Conservation (phyloP, 176 grass and related monocot genomes). For the Carex scoparia region DNA sequence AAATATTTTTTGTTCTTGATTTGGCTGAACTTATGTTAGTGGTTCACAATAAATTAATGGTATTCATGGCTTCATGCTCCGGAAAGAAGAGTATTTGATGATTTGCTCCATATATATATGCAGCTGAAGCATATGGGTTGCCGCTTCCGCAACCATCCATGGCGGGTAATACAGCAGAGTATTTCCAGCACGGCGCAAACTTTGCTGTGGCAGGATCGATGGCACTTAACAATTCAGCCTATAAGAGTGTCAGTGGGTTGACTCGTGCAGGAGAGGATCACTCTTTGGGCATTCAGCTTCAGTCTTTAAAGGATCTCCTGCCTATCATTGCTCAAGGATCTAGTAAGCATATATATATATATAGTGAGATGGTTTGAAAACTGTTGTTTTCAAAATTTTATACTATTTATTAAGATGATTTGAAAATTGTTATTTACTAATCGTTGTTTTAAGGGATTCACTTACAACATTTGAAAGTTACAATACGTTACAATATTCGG, state of each 20-base stretch:
- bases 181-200: not conserved
- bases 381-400: no score
- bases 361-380: no score
- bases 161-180: not conserved
- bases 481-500: no score
- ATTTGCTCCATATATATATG: not conserved
- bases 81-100: no score
- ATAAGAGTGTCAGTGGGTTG: not conserved
- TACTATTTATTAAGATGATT: no score
- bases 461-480: no score
- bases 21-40: no score
- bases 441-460: no score
- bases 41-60: no score
- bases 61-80: no score
- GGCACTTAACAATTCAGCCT: not conserved
- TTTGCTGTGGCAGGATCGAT: not conserved
- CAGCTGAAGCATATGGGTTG: conserved; percentile 3
- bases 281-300: not conserved
- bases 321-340: conserved; percentile 20
- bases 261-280: not conserved
- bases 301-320: conserved; percentile 16
- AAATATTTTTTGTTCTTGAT: no score
- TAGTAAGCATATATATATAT: not conserved
- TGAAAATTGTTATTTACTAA: no score
- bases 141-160: not conserved